Evolutionary conservation across 176 grass and related monocot species (phyloP), one percentile per base, ranked within the genome.

Genomic region (Aegilops tauschii): DNA sequence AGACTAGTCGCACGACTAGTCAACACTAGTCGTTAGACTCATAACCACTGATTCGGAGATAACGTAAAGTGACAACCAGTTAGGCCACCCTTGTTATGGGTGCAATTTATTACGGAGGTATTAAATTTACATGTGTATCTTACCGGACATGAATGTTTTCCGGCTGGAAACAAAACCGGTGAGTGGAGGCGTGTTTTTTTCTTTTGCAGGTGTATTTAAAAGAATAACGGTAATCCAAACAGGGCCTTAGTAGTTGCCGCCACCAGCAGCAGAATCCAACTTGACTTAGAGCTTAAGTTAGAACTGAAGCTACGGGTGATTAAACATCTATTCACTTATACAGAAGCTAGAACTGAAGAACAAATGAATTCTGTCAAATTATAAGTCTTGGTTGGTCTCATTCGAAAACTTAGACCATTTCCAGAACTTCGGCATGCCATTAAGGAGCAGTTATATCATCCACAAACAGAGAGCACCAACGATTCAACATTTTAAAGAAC

Each of bases 401-500:
- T 35, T 47, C 44, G 79, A 34, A 11, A 72, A 52, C 73, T 21
- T 66, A 28, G n/a, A 36, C n/a, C 2, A 18, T 78, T 72, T 66
- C 34, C 54, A 77, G 59, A 90, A 74, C 13, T 66, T 20, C 5
- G 20, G 65, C 45, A 83, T 20, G 65, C 12, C 42, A 78, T 37
- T 70, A 31, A 81, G 39, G 31, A 54, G 10, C 29, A 37, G 16
- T 79, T 8, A 77, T 36, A 69, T 50, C n/a, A 45, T 49, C 10
- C 29, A 21, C 6, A 10, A 28, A 40, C 31, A 39, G 9, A 56
- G 59, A 29, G 9, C 8, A 30, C 36, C 62, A 47, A 50, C 61
- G 67, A 64, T 67, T 78, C 83, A 77, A 77, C 39, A 77, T 77
- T 77, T 32, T 4, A 50, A 77, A 1, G 21, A 49, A 80, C 47